phyloP scores from a whole-genome alignment of 495 filamentous ascomycete species.

The Trichoderma orchidacearum region DNA sequence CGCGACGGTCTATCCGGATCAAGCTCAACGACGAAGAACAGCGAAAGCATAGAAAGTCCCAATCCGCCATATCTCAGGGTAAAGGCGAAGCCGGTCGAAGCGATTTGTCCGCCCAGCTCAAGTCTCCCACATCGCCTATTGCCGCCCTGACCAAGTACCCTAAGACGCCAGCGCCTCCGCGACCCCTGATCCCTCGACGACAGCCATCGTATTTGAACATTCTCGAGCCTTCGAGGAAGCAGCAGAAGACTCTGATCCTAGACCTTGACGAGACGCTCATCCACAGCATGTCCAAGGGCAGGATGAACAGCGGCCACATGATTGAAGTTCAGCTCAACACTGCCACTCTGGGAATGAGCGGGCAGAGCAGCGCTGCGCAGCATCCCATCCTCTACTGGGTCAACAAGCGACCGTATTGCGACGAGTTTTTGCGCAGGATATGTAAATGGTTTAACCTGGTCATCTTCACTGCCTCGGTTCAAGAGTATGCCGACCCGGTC shows the following conservation, averaged over 20 bases:
- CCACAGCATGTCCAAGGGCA: slow-evolving; percentile 90
- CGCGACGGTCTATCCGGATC: slow-evolving; percentile 76
- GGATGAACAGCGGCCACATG: slow-evolving; percentile 96
- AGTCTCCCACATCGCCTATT: slow-evolving; percentile 83
- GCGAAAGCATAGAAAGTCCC: slow-evolving; percentile 40
- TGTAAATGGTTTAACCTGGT: slow-evolving; percentile 99
- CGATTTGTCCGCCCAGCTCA: slow-evolving; percentile 44
- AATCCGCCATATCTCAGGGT: slow-evolving; percentile 6
- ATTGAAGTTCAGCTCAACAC: slow-evolving; percentile 86
- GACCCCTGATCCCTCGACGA: slow-evolving; percentile 74
- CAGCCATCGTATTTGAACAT: slow-evolving; percentile 64
- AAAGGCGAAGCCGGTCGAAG: not conserved
- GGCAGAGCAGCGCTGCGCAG: slow-evolving; percentile 57
- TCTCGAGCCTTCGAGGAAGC: slow-evolving; percentile 29
- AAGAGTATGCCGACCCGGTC: slow-evolving; percentile 96
- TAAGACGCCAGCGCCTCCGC: slow-evolving; percentile 72
- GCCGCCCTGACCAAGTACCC: slow-evolving; percentile 78
- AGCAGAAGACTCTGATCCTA: slow-evolving; percentile 84
- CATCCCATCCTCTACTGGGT: slow-evolving; percentile 98
- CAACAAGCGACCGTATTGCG: slow-evolving; percentile 91
- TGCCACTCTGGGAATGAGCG: slow-evolving; percentile 45
- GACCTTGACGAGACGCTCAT: slow-evolving; percentile 96
- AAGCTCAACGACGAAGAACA: slow-evolving; percentile 73
- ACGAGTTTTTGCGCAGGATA: slow-evolving; percentile 87
- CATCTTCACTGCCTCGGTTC: slow-evolving; percentile 90